phyloP scores from a whole-genome alignment of 2,329 filamentous ascomycete species.

The Talaromyces rugulosus region DNA sequence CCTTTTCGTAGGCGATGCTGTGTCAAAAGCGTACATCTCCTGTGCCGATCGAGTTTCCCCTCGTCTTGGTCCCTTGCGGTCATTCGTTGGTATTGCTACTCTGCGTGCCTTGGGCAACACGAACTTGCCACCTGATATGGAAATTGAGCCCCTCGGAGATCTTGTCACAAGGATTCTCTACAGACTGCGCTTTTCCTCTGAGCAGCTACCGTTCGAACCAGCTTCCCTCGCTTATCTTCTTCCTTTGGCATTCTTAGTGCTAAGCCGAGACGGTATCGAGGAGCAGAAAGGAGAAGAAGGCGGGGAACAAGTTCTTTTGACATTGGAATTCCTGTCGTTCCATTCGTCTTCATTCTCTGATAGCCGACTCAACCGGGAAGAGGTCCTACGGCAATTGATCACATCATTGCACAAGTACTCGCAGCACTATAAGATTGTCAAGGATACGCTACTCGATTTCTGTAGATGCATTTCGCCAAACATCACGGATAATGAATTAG shows the following conservation, averaged over 20 bases:
- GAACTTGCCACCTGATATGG: constrained; percentile 66
- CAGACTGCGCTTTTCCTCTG: constrained; percentile 80
- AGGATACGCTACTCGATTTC: constrained; percentile 84
- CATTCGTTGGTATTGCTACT: constrained; percentile 83
- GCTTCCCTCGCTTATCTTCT: constrained; percentile 85
- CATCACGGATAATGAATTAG: constrained; percentile 68
- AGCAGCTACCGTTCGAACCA: constrained; percentile 89
- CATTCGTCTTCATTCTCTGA: constrained; percentile 78
- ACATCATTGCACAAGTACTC: constrained; percentile 81
- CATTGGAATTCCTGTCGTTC: constrained; percentile 81
- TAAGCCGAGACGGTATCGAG: constrained; percentile 72
- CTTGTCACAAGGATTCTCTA: constrained; percentile 87
- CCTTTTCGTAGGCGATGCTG: constrained; percentile 73
- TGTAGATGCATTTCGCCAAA: constrained; percentile 80
- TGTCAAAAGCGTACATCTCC: constrained; percentile 72
- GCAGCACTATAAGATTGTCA: constrained; percentile 92
- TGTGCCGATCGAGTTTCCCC: constrained; percentile 71
- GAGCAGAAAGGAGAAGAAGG: constrained; percentile 65
- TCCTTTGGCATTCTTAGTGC: constrained; percentile 72
- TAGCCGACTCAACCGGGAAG: constrained; percentile 67
- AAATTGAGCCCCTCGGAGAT: constrained; percentile 72
- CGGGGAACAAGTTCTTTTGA: constrained; percentile 85
- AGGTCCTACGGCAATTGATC: constrained; percentile 69
- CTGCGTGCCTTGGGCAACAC: constrained; percentile 72
- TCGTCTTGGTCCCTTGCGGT: constrained; percentile 70